Percentiles rank a stretch among this genome's conserved stretches.
These are phyloP conservation scores for Ustanciosporium gigantosporum DNA, from an alignment of 1,284 basidiomycete species.

Conservation along the genomic window DNA sequence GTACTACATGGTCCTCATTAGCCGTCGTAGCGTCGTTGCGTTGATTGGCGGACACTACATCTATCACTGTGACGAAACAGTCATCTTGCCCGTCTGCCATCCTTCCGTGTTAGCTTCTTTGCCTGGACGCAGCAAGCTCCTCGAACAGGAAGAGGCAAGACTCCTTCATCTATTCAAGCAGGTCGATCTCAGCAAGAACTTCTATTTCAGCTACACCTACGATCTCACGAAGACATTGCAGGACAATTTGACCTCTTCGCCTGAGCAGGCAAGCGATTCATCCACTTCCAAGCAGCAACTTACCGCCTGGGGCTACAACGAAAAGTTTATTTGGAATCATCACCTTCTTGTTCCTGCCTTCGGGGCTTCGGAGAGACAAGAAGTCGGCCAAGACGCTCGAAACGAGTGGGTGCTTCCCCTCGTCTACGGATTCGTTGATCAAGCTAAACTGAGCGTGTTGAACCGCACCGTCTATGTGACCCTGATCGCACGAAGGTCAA, in stretches of 20 bases:
- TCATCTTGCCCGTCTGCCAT: slow-evolving; percentile 70
- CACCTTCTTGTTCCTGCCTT: slow-evolving; percentile 76
- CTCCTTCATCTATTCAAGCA: slow-evolving; percentile 91
- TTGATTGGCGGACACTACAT: slow-evolving; percentile 94
- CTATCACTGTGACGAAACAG: slow-evolving; percentile 92
- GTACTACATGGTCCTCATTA: slow-evolving; percentile 68
- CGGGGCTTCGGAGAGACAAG: slow-evolving; percentile 30
- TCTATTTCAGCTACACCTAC: slow-evolving; percentile 98
- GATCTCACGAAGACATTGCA: slow-evolving; percentile 94
- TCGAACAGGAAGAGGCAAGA: slow-evolving; percentile 60
- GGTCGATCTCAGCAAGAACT: slow-evolving; percentile 97
- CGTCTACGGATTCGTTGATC: slow-evolving; percentile 94
- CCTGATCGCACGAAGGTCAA: slow-evolving; percentile 87
- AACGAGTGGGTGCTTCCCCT: slow-evolving; percentile 85
- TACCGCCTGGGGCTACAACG: slow-evolving; percentile 70
- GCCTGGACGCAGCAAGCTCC: slow-evolving; percentile 46
- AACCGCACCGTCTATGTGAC: slow-evolving; percentile 90
- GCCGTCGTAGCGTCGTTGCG: slow-evolving; percentile 87
- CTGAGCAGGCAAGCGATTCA: slow-evolving; percentile 57
- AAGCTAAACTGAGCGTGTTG: slow-evolving; percentile 91
- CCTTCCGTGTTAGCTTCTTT: slow-evolving; percentile 37
- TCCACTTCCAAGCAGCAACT: slow-evolving; percentile 23
- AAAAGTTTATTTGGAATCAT: slow-evolving; percentile 95
- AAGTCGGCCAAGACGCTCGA: slow-evolving; percentile 46
- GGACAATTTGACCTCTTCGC: slow-evolving; percentile 74